Base-by-base conservation (phyloP, 2,329 filamentous ascomycete species). In the Delphinella strobiligena region DNA sequence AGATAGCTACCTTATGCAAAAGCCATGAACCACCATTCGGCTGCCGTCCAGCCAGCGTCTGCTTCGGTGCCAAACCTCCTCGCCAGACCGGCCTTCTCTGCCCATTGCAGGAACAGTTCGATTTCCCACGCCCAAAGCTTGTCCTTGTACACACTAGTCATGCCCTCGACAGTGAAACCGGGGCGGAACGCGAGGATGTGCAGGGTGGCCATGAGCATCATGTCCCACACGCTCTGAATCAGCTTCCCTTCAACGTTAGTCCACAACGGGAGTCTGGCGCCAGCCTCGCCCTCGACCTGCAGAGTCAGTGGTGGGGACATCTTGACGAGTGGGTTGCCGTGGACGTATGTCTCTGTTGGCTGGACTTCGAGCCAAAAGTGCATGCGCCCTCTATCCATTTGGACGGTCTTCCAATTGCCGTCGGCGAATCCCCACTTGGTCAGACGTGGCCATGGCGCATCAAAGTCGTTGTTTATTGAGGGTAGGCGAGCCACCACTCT, bases 401-500 rank as follows among this genome's bases (percentile, higher is more conserved):
- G 74, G 40, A 80, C 70, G 16, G 77, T 80, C 51, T 82, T 75
- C 56, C 87, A 87, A 47, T 81, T 76, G 12, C 74, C 74, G 5
- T 79, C 78, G 38, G 75, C 72, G 51, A 86, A 81, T 1, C 82
- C 82, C 53, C 82, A 79, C 2, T 78, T 76, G 4, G 61, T 66
- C 17, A 69, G 47, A 24, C 58, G 57, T 12, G 63, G 63, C 10
- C 53, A 51, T 0, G 61, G 58, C 3, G 59, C 59, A 29, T 58
- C 53, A 37, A 63, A 55, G 4, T 61, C 56, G 31, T 55, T 55
- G 43, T 67, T 54, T 19, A 82, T 75, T 1, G 75, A 74, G 4
- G 81, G 68, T 31, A 78, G 64, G 2, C 68, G 53, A 0, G 73
- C 64, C 3, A 67, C 60, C 5, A 82, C 52, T 12, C 54, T 62